Conservation (phyloP, 805 yeast species). For the Zygosaccharomyces bisporus region DNA sequence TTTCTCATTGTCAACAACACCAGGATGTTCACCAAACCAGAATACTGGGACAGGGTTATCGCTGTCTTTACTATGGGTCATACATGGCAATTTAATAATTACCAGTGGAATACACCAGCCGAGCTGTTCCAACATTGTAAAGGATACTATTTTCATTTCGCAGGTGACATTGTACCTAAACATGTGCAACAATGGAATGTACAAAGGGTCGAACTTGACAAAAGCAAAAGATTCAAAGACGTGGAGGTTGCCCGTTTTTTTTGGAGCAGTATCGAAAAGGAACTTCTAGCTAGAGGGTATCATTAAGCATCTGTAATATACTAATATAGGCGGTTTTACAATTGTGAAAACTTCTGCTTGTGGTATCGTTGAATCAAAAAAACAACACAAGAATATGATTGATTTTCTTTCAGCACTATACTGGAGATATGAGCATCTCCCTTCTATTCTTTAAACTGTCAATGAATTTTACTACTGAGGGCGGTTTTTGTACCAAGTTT, state of each 20-base stretch:
- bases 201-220: conserved; percentile 68
- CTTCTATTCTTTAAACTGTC: too few species aligned
- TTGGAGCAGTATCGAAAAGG: conserved; percentile 80
- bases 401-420: too few species aligned
- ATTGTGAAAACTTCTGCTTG: background rate
- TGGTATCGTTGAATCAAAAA: background rate
- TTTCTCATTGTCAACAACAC: conserved; percentile 78
- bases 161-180: conserved; percentile 75
- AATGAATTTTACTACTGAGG: too few species aligned
- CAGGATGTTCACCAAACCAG: conserved; percentile 84
- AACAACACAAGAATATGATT: too few species aligned
- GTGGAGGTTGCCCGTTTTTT: conserved; percentile 78
- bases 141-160: conserved; percentile 75
- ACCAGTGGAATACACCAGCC: conserved; percentile 79
- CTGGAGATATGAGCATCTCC: too few species aligned
- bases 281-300: conserved; percentile 66
- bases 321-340: background rate
- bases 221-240: conserved; percentile 81
- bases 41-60: conserved; percentile 96
- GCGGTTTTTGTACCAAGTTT: too few species aligned
- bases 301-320: conserved; percentile 13
- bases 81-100: conserved; percentile 90
- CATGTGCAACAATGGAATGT: conserved; percentile 87
- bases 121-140: conserved; percentile 74
- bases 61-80: conserved; percentile 97